A percentile compares a stretch with the other conserved stretches of the same genome.
phyloP scores from a whole-genome alignment of 2,329 filamentous ascomycete species.

The Colletotrichum destructivum region DNA sequence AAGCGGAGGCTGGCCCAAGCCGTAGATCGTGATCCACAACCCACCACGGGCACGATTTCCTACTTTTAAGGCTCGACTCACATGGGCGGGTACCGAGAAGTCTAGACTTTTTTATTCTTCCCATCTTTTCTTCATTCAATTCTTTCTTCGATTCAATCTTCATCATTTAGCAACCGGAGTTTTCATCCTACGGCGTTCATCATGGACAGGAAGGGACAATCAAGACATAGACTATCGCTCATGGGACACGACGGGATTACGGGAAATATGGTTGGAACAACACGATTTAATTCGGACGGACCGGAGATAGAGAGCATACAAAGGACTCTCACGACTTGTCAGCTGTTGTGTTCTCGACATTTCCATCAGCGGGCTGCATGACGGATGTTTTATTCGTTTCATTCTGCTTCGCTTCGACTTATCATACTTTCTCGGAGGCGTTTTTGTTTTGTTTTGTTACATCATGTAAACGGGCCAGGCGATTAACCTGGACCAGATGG shows the following conservation, averaged over 20 bases:
- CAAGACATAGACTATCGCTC: conserved; percentile 41
- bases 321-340: conserved; percentile 38
- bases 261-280: conserved; percentile 19
- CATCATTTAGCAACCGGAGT: conserved; percentile 28
- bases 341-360: conserved; percentile 37
- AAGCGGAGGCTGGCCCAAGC: conserved; percentile 33
- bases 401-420: conserved; percentile 23
- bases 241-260: conserved; percentile 36
- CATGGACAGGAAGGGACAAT: conserved; percentile 43
- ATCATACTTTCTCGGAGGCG: conserved; percentile 17
- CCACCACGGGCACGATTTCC: neutral
- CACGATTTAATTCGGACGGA: conserved; percentile 32
- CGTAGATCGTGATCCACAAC: conserved; percentile 13
- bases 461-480: conserved; percentile 27
- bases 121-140: too few relatives aligned
- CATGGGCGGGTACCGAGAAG: conserved; percentile 4
- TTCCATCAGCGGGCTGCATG: conserved; percentile 39
- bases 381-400: conserved; percentile 17
- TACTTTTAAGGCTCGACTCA: conserved; percentile 4
- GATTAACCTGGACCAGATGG: neutral
- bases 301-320: conserved; percentile 23
- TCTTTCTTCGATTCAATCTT: too few relatives aligned
- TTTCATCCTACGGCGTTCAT: conserved; percentile 39
- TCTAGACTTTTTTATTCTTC: too few relatives aligned
- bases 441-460: neutral